Conservation (phyloP, 202 grass and related monocot genomes). For the Dendrocalamus latiflorus region DNA sequence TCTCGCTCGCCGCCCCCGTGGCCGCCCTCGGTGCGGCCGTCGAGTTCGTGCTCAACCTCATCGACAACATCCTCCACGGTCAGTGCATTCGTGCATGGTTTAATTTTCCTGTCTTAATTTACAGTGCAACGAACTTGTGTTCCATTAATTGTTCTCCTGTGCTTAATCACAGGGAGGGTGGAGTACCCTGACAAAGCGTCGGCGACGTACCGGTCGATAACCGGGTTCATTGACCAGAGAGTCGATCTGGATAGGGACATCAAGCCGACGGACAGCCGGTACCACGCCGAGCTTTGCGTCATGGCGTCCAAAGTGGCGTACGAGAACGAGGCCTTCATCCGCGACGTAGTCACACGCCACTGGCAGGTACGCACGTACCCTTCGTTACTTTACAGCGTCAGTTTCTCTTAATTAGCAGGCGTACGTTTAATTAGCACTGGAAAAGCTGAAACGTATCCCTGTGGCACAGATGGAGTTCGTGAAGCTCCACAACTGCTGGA, state of each 20-base stretch:
- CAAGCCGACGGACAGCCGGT: conserved; percentile 24
- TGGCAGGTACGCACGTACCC: conserved; percentile 28
- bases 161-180: conserved; percentile 10
- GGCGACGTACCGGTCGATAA: conserved; percentile 39
- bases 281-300: conserved; percentile 44
- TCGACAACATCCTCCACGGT: conserved; percentile 41
- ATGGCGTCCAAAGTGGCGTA: conserved; percentile 72
- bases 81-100: not conserved
- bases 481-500: conserved; percentile 77
- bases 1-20: conserved; percentile 16
- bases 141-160: not conserved
- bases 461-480: conserved; percentile 59
- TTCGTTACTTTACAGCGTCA: not conserved
- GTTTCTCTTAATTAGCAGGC: not conserved
- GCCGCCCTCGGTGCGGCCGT: conserved; percentile 21
- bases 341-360: conserved; percentile 23
- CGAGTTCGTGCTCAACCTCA: conserved; percentile 38
- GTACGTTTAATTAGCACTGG: not conserved
- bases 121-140: not conserved
- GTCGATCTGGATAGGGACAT: conserved; percentile 38
- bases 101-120: not conserved
- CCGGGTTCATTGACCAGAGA: conserved; percentile 38
- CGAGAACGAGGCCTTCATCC: conserved; percentile 55
- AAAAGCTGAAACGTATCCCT: not conserved
- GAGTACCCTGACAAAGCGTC: conserved; percentile 34